A percentile compares a stretch with the other conserved stretches of the same genome.
These are phyloP conservation scores for Trichoderma hamatum DNA, from an alignment of 2,329 filamentous ascomycete species.

Conservation along the genomic window DNA sequence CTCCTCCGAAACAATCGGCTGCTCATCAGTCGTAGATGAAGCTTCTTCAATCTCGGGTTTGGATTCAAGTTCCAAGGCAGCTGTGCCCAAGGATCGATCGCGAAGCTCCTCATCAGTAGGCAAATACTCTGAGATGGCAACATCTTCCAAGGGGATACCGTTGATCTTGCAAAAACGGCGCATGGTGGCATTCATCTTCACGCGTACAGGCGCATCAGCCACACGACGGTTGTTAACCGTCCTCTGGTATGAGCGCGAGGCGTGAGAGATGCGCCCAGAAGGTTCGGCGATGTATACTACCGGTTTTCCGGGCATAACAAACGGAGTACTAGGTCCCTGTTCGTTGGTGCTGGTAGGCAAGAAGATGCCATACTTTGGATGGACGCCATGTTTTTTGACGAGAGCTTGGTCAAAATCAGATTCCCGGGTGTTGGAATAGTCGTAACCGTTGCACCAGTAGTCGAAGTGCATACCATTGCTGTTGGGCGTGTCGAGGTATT, in stretches of 20 bases:
- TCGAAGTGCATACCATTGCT: conserved; percentile 58
- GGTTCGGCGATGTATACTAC: conserved; percentile 54
- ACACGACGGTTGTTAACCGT: conserved; percentile 42
- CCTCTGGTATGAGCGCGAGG: conserved; percentile 49
- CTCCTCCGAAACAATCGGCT: conserved; percentile 30
- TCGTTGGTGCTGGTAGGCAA: conserved; percentile 53
- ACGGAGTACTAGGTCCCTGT: conserved; percentile 44
- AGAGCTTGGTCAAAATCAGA: conserved; percentile 56
- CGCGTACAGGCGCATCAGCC: conserved; percentile 40
- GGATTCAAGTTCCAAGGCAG: conserved; percentile 39
- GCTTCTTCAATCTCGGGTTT: conserved; percentile 37
- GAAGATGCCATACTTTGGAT: conserved; percentile 58
- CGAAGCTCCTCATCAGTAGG: conserved; percentile 41
- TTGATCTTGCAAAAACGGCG: conserved; percentile 44
- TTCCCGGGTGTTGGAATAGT: conserved; percentile 52
- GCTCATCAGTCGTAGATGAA: conserved; percentile 36
- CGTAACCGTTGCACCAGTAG: conserved; percentile 56
- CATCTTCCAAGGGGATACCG: conserved; percentile 40
- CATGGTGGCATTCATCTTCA: conserved; percentile 42
- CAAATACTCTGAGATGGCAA: conserved; percentile 40
- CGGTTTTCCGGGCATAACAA: conserved; percentile 51
- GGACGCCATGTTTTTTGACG: conserved; percentile 54
- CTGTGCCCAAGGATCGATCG: conserved; percentile 43
- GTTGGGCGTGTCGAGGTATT: conserved; percentile 58
- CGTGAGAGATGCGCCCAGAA: conserved; percentile 51